Evolutionary conservation across 1,284 basidiomycete genomes (phyloP), one percentile per base, ranked within the genome.

Genomic region (Gomphus bonarii): DNA sequence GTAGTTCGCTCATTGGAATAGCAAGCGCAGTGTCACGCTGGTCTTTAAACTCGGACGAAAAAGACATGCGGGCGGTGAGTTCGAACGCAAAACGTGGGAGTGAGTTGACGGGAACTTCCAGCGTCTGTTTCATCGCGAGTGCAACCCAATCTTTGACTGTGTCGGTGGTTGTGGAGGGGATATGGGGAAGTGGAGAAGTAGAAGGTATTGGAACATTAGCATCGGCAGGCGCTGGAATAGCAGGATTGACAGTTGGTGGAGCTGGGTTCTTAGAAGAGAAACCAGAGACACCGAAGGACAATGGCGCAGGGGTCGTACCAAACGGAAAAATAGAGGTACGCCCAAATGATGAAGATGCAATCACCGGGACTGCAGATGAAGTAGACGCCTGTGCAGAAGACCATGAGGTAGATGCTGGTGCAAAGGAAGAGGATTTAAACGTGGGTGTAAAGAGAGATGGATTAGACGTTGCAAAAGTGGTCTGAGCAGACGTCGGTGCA

Each of bases 21-120:
- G 69, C 61, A 30, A 65, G 61, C 31, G 67, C 64, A 2, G 69
- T 70, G 18, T 61, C 61, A 22, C 72, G 71, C 18, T 74, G 73
- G 20, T 69, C 67, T 3, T 66, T 62, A 31, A 65, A 65, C 54
- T 73, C 73, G 18, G 73, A 67, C 2, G 69, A 67, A 3, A 66
- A 64, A 5, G 68, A 63, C 33, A 68, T 66, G 0, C 68, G 65
- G 11, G 64, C 57, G 2, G 66, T 62, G 31, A 65, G 61, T 7
- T 64, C 54, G 44, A 71, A 68, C 0, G 62, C 59, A 59, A 69
- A 68, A 38, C 58, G 65, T 16, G 70, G 67, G 33, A 72, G 65
- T n/a, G 63, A 61, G 22, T 42, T 56, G 0, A 67, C 68, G 1
- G 69, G 64, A n/a, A 43, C 14, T 11, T 43, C 8, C 12, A 53